Evolutionary conservation across 805 yeast species (phyloP).

Genomic region (Cyberlindnera misumaiensis): DNA sequence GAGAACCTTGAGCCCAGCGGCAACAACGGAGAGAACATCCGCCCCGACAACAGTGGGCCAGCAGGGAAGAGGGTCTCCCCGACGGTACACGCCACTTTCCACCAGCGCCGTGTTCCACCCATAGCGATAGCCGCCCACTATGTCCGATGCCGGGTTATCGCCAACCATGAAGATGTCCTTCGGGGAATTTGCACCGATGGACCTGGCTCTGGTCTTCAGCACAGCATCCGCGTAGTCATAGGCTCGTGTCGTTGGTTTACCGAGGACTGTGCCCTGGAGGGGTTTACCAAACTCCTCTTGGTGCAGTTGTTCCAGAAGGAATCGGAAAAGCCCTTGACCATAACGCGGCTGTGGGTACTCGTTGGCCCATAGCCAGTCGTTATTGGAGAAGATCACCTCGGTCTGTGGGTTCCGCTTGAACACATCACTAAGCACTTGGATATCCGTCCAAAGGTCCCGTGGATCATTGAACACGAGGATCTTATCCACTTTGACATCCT

Average conservation of each 20-base stretch:
- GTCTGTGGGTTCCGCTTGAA: constrained; percentile 58
- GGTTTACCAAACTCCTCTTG: constrained; percentile 39
- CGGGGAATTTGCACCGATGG: constrained; percentile 37
- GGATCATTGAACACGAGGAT: constrained; percentile 84
- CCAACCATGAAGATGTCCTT: constrained; percentile 88
- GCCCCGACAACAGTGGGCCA: constrained; percentile 45
- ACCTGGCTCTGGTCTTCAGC: constrained; percentile 31
- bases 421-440: constrained; percentile 70
- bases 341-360: constrained; percentile 71
- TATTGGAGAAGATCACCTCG: constrained; percentile 74
- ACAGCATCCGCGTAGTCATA: constrained; percentile 80
- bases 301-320: constrained; percentile 55
- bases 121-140: constrained; percentile 76
- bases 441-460: constrained; percentile 79
- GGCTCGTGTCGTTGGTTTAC: constrained; percentile 75
- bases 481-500: constrained; percentile 42
- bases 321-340: constrained; percentile 86
- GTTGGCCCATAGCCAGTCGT: constrained; percentile 85
- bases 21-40: constrained; percentile 47
- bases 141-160: constrained; percentile 92
- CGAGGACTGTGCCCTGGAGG: constrained; percentile 55
- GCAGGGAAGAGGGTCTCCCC: constrained; percentile 37
- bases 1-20: constrained; percentile 10
- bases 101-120: constrained; percentile 90
- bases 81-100: constrained; percentile 80